Evolutionary conservation across 805 yeast genomes (phyloP), one percentile per base, ranked within the genome.

Genomic region (Wickerhamiella dianesei): DNA sequence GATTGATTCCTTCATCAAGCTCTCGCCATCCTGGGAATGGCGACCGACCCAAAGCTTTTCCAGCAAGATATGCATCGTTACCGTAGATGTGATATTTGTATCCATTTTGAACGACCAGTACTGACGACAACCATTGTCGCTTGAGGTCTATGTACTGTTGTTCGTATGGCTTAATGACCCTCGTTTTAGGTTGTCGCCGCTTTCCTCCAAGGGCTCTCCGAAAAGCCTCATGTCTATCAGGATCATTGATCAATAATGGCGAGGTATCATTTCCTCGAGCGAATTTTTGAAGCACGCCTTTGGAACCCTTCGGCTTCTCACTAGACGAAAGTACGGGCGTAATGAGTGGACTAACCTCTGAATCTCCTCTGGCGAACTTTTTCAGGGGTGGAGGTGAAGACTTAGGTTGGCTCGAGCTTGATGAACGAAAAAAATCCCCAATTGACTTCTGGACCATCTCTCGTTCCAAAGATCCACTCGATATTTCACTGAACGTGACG

Each of bases 1-100:
- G 66, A n/a, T 72, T 71, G 4, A 44, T 45, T 3, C 69, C 69
- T 13, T 70, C 71, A 37, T 78, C 75, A 3, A 78, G 54, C 2
- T 74, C 65, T 32, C 74, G 55, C 59, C 79, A 76, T 0, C 95
- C 95, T 0, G 82, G 82, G 0, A 84, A 69, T 19, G 81, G 67
- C 50, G 81, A 78, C 32, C 87, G 62, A 20, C 64, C 64, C 13
- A 61, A 55, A 12, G 80, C 70, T 43, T 70, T 65, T 12, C 94
- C 72, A 0, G 80, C 95, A 3, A 67, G 65, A 13, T 68, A 70
- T 0, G 97, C 96, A 64, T 89, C 96, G 46, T 78, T 72, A 0
- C 94, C 95, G 60, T 76, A 85, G 50, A 88, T 79, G 57, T 83
- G 84, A 65, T 78, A 92, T 62, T 86, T 87, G 65, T 89, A 92